Evolutionary conservation across 306 rosid species (phyloP), one percentile per base, ranked within the genome.

Genomic region (Coriaria nepalensis): DNA sequence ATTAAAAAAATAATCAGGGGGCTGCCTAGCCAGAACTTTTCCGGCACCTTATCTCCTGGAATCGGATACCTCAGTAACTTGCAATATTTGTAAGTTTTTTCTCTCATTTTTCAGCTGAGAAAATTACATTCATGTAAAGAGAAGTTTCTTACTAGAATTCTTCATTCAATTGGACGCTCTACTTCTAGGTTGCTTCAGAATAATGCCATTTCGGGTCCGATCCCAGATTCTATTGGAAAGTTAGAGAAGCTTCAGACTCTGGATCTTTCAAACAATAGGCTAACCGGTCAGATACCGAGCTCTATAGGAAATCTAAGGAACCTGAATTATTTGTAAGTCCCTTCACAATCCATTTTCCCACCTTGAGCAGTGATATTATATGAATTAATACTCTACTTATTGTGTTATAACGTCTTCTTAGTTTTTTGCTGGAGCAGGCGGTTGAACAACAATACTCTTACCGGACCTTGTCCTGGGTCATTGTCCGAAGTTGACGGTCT

Each of bases 1-100:
- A n/a, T n/a, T n/a, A n/a, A n/a, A n/a, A n/a, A n/a, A n/a, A n/a
- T 47, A n/a, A 40, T 48, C 73, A 92, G 98, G 76, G 98, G 96
- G 44, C 59, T 85, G 63, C 98, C 98, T 20, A 85, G 98, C 72
- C 98, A 92, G 94, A 85, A 62, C 64, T 72, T 92, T 78, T 82
- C 94, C 55, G 96, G 98, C 7, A 58, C 66, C 50, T 71, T 92
- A 57, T 85, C 98, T 65, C 83, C 96, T 33, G 72, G 61, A 32
- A 79, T 92, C 56, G 88, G 94, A 71, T 85, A 82, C 61, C 94
- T 92, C 56, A 73, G 77, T 45, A 73, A 82, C 63, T 71, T 92
- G 73, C 87, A 82, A 73, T 75, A 77, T 49, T 80, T 92, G 98
- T 92, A 82, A 78, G 98, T 68, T 63, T 47, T 14, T 52, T 41